Conservation (phyloP, 2,329 filamentous ascomycete genomes). For the Nothopassalora personata region DNA sequence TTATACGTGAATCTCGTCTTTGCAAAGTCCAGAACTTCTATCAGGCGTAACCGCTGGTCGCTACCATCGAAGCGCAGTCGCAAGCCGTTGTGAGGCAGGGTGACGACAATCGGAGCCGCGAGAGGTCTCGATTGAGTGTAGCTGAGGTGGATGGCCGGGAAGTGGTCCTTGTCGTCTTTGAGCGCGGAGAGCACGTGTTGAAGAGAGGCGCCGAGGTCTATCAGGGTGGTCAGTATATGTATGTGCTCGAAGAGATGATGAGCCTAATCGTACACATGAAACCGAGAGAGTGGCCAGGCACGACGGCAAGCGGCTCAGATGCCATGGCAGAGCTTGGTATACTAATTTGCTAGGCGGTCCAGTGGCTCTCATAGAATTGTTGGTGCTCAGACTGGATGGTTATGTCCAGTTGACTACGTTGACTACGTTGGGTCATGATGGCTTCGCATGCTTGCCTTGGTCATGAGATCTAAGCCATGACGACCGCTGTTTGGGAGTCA, state of each 20-base stretch:
- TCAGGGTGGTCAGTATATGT: constrained; percentile 4
- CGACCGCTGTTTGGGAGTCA: background rate
- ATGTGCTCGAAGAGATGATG: too few species aligned
- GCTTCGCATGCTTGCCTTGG: background rate
- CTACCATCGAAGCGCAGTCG: constrained; percentile 89
- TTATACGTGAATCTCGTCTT: constrained; percentile 81
- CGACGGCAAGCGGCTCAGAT: constrained; percentile 15
- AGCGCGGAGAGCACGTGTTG: constrained; percentile 83
- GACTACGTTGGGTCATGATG: background rate
- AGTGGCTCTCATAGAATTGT: background rate
- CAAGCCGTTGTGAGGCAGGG: constrained; percentile 77
- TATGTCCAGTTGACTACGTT: background rate
- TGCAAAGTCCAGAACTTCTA: constrained; percentile 86
- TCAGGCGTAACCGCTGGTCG: constrained; percentile 82
- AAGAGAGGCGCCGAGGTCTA: constrained; percentile 83
- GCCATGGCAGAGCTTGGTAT: background rate
- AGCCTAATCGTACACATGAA: constrained; percentile 34
- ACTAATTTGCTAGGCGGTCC: background rate
- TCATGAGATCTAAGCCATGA: background rate
- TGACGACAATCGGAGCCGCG: constrained; percentile 66
- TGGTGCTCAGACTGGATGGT: background rate
- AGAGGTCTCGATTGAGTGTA: constrained; percentile 75
- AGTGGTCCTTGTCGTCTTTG: constrained; percentile 78
- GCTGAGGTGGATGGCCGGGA: constrained; percentile 74
- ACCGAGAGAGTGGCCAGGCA: constrained; percentile 32